A percentile compares a stretch with the other conserved stretches of the same genome.
phyloP scores from a whole-genome alignment of 768 basidiomycete species.

The Myochromella boudieri region DNA sequence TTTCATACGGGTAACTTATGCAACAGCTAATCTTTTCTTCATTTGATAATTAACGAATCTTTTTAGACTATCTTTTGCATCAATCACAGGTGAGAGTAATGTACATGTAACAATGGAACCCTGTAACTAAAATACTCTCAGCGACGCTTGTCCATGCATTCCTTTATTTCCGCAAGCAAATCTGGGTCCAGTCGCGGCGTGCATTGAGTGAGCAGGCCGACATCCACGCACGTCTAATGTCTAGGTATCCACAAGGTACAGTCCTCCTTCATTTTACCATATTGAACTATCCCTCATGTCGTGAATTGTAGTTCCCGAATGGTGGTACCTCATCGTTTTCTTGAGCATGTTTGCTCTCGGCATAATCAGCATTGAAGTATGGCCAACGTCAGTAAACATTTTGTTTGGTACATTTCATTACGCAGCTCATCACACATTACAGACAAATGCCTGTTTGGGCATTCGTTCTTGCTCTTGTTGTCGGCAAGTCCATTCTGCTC shows the following conservation, averaged over 20 bases:
- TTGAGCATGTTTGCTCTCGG: conserved; percentile 66
- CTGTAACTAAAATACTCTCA: not conserved
- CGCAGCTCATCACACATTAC: too few species aligned
- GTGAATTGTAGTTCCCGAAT: conserved; percentile 55
- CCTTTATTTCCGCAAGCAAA: conserved; percentile 78
- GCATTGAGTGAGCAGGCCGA: conserved; percentile 79
- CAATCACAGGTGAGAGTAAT: conserved; percentile 49
- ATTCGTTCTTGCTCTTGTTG: conserved; percentile 68
- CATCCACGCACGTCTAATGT: conserved; percentile 86
- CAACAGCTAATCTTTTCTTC: not conserved
- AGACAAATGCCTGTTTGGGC: conserved; percentile 39
- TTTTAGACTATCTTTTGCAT: conserved; percentile 65
- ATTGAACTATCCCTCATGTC: not conserved
- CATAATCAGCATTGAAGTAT: conserved; percentile 65
- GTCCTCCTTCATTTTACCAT: not conserved
- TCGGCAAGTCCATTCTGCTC: conserved; percentile 34
- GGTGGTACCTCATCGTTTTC: conserved; percentile 81
- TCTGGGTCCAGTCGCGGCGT: conserved; percentile 67
- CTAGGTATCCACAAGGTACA: conserved; percentile 53
- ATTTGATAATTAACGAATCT: not conserved
- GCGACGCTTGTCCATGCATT: conserved; percentile 69
- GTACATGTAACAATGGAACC: not conserved
- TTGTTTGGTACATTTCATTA: not conserved
- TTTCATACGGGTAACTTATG: conserved; percentile 57
- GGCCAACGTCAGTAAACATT: conserved; percentile 40